A percentile compares a stretch with the other conserved stretches of the same genome.
phyloP scores from a whole-genome alignment of 331 rosid species.

The Pyracantha coccinea region DNA sequence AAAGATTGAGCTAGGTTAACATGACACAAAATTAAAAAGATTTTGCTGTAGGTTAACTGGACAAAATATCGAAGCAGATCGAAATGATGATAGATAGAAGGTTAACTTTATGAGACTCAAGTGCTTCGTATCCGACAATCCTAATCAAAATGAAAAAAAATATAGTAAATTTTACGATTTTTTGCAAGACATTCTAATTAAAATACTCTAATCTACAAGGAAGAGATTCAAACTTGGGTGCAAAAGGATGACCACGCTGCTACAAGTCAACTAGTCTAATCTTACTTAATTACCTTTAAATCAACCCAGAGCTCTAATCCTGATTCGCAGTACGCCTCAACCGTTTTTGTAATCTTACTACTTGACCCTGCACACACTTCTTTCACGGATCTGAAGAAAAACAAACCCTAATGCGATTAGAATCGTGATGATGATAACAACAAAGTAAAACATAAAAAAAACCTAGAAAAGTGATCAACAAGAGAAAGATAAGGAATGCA shows the following conservation, averaged over 20 bases:
- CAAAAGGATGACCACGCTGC: not conserved
- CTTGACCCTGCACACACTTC: not conserved
- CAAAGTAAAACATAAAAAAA: not conserved
- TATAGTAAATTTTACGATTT: too few relatives aligned
- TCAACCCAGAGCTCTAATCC: not conserved
- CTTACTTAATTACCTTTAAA: constrained; percentile 11
- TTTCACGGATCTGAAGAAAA: constrained; percentile 8
- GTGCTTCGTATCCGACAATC: not conserved
- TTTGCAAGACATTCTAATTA: too few relatives aligned
- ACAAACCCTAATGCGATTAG: constrained; percentile 1
- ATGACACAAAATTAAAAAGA: not conserved
- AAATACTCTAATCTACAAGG: too few relatives aligned
- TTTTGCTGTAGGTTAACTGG: not conserved
- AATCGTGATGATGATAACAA: not conserved
- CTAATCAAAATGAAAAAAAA: not conserved
- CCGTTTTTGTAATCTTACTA: not conserved
- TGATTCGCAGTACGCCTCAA: not conserved
- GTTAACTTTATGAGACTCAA: not conserved
- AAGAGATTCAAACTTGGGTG: not conserved
- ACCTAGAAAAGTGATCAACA: not conserved
- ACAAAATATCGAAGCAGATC: not conserved
- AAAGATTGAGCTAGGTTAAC: not conserved
- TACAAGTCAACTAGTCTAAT: not conserved
- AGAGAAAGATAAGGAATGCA: not conserved
- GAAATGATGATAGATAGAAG: not conserved